A percentile compares a stretch with the other conserved stretches of the same genome.
These are phyloP conservation scores for Alopecurus myosuroides DNA, from an alignment of 176 grass and related monocot genomes.

Conservation along the genomic window DNA sequence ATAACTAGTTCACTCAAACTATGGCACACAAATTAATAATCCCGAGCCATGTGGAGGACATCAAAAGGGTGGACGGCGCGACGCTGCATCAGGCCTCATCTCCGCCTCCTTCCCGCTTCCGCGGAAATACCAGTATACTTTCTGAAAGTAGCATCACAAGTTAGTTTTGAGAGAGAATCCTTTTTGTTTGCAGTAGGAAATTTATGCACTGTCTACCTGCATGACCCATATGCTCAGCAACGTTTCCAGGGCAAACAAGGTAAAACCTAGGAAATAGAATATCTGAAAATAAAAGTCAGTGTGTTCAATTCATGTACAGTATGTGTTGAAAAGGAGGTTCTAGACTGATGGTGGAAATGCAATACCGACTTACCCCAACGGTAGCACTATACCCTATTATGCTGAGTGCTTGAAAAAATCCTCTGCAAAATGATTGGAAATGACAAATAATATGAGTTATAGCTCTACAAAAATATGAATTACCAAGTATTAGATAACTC, in stretches of 20 bases:
- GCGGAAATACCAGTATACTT: slow-evolving; percentile 45
- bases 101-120: slow-evolving; percentile 37
- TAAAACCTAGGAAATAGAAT: slow-evolving; percentile 63
- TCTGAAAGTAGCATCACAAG: slow-evolving; percentile 3
- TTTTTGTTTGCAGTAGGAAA: background rate
- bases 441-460: background rate
- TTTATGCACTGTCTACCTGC: slow-evolving; percentile 29
- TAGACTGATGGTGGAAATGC: background rate
- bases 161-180: slow-evolving; percentile 4
- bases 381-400: slow-evolving; percentile 13
- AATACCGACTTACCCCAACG: slow-evolving; percentile 47
- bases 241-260: slow-evolving; percentile 43
- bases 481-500: background rate
- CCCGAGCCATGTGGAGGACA: background rate
- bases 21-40: background rate
- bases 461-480: background rate
- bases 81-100: slow-evolving; percentile 41
- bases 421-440: slow-evolving; percentile 34
- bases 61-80: slow-evolving; percentile 14
- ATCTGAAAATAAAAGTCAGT: slow-evolving; percentile 35
- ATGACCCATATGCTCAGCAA: slow-evolving; percentile 68
- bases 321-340: background rate
- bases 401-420: slow-evolving; percentile 45
- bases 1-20: background rate
- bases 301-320: background rate